Base-by-base conservation (phyloP, 768 basidiomycete species). In the Naganishia kalamii region DNA sequence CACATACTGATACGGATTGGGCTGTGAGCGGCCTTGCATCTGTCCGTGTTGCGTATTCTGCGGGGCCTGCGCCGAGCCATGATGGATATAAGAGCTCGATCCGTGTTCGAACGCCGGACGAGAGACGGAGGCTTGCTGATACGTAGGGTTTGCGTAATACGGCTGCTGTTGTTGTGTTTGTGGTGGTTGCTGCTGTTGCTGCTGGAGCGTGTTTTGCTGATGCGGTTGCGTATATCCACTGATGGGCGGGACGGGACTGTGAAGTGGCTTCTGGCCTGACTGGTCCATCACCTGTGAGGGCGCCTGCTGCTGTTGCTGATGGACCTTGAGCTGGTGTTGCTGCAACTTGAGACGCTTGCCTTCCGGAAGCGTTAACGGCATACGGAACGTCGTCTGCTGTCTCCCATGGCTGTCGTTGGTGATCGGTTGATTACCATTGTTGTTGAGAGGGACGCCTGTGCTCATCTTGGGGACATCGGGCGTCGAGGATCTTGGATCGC, bases 281-380 rank as follows among this genome's bases (percentile, higher is more conserved):
- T 46, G 25, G 23, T 44, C 46, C 46, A 46, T 61, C 40, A 43
- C 23, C 59, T 44, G 52, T n/a, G 12, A 27, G 21, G 32, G 11
- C 44, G 32, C 21, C 21, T 47, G 30, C n/a, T 47, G 19, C n/a
- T 48, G 62, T 41, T 51, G 62, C 30, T 52, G 61, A 25, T 47
- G 23, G 27, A 46, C 40, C 27, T 17, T 19, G 23, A 27, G 62
- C 62, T 46, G 50, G 21, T 65, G 64, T 21, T 52, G 52, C n/a
- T 65, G 64, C 25, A 65, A 37, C 44, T 65, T 52, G 30, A 48
- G 52, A 15, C 64, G 64, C 32, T 60, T 65, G 43, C 47, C 47
- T n/a, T 65, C 64, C 13, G 64, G 64, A 3, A 65, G 47, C 43
- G 59, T 52, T 4, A 65, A 41, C 2, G 64, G 29, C 54, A 65